phyloP scores from a whole-genome alignment of 805 yeast species.

The Starmerella bombicola region DNA sequence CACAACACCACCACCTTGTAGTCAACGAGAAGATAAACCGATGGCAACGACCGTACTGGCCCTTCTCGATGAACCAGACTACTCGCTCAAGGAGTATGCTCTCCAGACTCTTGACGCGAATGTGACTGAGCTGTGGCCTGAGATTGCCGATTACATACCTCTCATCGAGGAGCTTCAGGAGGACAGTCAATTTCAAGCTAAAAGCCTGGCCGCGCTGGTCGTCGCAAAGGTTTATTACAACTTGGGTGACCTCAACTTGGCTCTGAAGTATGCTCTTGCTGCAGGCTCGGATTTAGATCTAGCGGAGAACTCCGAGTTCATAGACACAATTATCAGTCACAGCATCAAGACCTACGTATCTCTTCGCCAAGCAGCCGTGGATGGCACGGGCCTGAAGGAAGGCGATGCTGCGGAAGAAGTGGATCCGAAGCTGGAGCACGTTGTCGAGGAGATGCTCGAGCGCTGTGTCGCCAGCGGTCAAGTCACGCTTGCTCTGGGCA shows the following conservation, averaged over 20 bases:
- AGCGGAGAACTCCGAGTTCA: constrained; percentile 66
- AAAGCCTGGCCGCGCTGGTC: constrained; percentile 77
- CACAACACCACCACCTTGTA: no score
- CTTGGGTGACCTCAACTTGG: constrained; percentile 82
- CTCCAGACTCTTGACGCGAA: constrained; percentile 64
- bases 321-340: constrained; percentile 86
- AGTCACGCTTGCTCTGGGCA: constrained; percentile 71
- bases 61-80: constrained; percentile 70
- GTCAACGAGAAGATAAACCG: not conserved
- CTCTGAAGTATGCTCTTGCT: constrained; percentile 76
- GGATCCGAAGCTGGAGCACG: constrained; percentile 49
- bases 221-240: constrained; percentile 86
- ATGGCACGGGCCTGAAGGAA: constrained; percentile 19
- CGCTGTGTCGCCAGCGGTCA: constrained; percentile 67
- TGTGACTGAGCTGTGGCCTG: constrained; percentile 94
- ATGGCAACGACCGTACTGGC: constrained; percentile 81
- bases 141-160: constrained; percentile 77
- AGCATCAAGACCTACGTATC: constrained; percentile 74
- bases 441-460: constrained; percentile 77
- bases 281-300: constrained; percentile 74
- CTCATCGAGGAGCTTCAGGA: constrained; percentile 88
- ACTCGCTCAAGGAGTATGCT: constrained; percentile 68
- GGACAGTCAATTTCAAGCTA: constrained; percentile 61
- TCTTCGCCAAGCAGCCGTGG: constrained; percentile 43
- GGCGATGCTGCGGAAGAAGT: constrained; percentile 19